Conservation (phyloP, 805 yeast genomes). For the Nakazawaea ishiwadae region DNA sequence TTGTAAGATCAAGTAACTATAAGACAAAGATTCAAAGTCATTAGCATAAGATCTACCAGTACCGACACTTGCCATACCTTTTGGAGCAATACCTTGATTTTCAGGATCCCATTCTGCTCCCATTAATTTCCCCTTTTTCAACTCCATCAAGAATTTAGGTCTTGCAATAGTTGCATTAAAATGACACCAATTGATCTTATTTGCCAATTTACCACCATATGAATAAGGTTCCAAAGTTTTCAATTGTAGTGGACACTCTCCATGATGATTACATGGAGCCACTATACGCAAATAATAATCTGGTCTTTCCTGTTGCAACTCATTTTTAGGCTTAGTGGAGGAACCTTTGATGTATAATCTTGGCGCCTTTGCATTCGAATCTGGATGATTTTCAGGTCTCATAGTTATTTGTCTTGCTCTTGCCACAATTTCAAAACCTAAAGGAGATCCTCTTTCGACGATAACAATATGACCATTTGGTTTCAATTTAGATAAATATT, state of each 20-base stretch:
- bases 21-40: slow-evolving; percentile 67
- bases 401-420: slow-evolving; percentile 86
- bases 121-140: slow-evolving; percentile 75
- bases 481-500: slow-evolving; percentile 52
- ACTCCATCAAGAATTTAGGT: slow-evolving; percentile 75
- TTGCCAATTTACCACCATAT: slow-evolving; percentile 39
- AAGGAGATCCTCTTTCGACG: slow-evolving; percentile 84
- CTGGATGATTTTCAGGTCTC: slow-evolving; percentile 68
- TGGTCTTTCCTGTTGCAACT: slow-evolving; percentile 23
- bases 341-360: slow-evolving; percentile 61
- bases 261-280: slow-evolving; percentile 92
- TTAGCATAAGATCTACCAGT: slow-evolving; percentile 75
- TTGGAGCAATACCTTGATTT: slow-evolving; percentile 52
- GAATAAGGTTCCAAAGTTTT: slow-evolving; percentile 66
- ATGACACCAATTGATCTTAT: slow-evolving; percentile 65
- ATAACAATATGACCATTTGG: slow-evolving; percentile 80
- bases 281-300: slow-evolving; percentile 58
- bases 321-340: slow-evolving; percentile 33
- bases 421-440: slow-evolving; percentile 85
- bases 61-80: slow-evolving; percentile 47
- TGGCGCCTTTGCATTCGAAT: slow-evolving; percentile 52
- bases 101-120: slow-evolving; percentile 68
- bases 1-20: slow-evolving; percentile 68
- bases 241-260: slow-evolving; percentile 78
- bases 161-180: slow-evolving; percentile 68